Evolutionary conservation across 345 rosid genomes (phyloP).

Genomic region (Salix koriyanagi): DNA sequence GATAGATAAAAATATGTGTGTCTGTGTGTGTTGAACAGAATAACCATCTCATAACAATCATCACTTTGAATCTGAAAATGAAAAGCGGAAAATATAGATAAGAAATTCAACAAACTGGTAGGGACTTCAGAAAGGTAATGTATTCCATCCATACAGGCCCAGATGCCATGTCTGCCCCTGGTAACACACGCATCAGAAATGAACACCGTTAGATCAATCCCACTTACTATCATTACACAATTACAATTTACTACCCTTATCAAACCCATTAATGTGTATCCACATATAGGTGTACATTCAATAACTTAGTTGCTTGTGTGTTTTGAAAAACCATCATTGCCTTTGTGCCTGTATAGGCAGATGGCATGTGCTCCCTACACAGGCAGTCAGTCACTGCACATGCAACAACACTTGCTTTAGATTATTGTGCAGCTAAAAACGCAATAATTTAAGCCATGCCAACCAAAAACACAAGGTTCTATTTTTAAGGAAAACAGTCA

Average conservation of each 20-base stretch:
- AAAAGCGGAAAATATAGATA: conserved; percentile 4
- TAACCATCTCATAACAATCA: neutral
- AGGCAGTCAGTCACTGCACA: neutral
- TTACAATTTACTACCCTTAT: neutral
- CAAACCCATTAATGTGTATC: neutral
- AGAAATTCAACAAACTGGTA: conserved; percentile 61
- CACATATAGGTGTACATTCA: neutral
- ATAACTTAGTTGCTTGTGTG: neutral
- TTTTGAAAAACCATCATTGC: neutral
- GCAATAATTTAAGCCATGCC: neutral
- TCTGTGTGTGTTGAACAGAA: neutral
- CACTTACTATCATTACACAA: neutral
- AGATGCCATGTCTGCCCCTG: conserved; percentile 87
- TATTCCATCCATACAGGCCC: conserved; percentile 95
- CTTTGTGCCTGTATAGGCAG: neutral
- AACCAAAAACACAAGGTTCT: neutral
- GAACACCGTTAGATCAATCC: conserved; percentile 7
- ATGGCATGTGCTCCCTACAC: no score
- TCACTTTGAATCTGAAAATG: neutral
- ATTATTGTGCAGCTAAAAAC: neutral
- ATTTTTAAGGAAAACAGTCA: neutral
- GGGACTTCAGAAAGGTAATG: conserved; percentile 69
- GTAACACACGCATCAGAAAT: conserved; percentile 29
- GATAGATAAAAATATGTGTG: neutral
- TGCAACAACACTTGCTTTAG: neutral